A percentile compares a stretch with the other conserved stretches of the same genome.
Evolutionary conservation across 2,329 filamentous ascomycete genomes (phyloP).

Genomic region (Monilinia laxa): DNA sequence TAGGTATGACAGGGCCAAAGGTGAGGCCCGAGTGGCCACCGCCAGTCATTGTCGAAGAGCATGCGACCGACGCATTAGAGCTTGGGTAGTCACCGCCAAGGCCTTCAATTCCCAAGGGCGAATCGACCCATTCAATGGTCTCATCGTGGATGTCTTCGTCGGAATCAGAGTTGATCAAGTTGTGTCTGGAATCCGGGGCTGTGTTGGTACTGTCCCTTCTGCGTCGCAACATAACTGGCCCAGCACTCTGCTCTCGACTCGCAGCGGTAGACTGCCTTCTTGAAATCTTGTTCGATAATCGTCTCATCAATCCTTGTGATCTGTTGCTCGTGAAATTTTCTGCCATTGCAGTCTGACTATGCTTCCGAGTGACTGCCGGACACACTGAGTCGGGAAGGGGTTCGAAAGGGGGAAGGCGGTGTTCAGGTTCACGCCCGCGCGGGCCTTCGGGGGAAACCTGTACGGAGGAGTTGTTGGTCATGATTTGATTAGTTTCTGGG

Average conservation of each 20-base stretch:
- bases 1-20: slow-evolving; percentile 72
- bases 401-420: slow-evolving; percentile 58
- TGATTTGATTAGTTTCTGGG: slow-evolving; percentile 49
- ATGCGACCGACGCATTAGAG: slow-evolving; percentile 48
- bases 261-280: slow-evolving; percentile 73
- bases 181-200: slow-evolving; percentile 51
- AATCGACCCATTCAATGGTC: slow-evolving; percentile 44
- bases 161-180: slow-evolving; percentile 49
- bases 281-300: slow-evolving; percentile 78
- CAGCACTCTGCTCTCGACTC: slow-evolving; percentile 83
- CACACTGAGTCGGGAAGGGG: slow-evolving; percentile 69
- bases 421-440: slow-evolving; percentile 54
- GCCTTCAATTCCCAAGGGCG: slow-evolving; percentile 44
- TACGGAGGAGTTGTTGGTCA: slow-evolving; percentile 61
- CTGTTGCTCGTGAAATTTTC: slow-evolving; percentile 58
- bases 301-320: slow-evolving; percentile 71
- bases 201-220: slow-evolving; percentile 87
- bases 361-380: slow-evolving; percentile 51
- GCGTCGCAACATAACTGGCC: slow-evolving; percentile 75
- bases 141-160: slow-evolving; percentile 59
- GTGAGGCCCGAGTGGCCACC: slow-evolving; percentile 36
- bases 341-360: slow-evolving; percentile 62
- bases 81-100: slow-evolving; percentile 50
- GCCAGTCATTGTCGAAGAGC: slow-evolving; percentile 42
- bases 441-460: slow-evolving; percentile 66